Conservation (phyloP, 1,284 basidiomycete species). For the Golubevia pallescens region DNA sequence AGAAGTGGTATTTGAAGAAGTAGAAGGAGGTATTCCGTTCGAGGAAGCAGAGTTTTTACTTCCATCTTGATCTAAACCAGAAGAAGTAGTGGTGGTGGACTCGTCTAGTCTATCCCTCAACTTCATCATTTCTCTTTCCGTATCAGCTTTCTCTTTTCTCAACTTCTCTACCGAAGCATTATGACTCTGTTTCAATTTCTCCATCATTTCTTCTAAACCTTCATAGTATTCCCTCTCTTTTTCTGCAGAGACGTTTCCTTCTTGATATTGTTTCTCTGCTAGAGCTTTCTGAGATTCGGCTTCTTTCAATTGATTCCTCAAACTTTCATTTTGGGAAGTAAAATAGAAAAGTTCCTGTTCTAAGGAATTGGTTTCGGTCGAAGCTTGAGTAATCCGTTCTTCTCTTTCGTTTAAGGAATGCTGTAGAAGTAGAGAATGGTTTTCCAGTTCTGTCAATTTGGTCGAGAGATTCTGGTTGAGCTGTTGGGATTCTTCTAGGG, state of each 20-base stretch:
- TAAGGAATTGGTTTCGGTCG: slow-evolving; percentile 36
- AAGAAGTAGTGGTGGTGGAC: slow-evolving; percentile 3
- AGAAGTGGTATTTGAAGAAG: slow-evolving; percentile 3
- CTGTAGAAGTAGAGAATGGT: slow-evolving; percentile 17
- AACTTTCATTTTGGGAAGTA: neutral
- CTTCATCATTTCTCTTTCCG: slow-evolving; percentile 36
- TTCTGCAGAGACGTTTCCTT: slow-evolving; percentile 34
- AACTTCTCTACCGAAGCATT: slow-evolving; percentile 34
- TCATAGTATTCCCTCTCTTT: slow-evolving; percentile 49
- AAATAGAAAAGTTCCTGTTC: slow-evolving; percentile 21
- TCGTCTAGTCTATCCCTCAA: slow-evolving; percentile 26
- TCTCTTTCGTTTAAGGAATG: slow-evolving; percentile 40
- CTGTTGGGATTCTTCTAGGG: neutral
- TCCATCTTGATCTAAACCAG: neutral
- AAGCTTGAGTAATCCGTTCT: slow-evolving; percentile 16
- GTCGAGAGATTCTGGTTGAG: neutral
- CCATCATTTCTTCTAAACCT: slow-evolving; percentile 40
- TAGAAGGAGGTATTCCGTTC: neutral
- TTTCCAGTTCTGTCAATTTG: neutral
- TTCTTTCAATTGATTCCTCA: neutral
- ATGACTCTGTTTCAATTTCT: slow-evolving; percentile 32
- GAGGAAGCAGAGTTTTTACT: neutral
- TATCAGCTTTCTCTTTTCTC: slow-evolving; percentile 25
- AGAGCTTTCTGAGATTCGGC: neutral
- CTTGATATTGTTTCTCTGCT: neutral